A percentile compares a stretch with the other conserved stretches of the same genome.
Evolutionary conservation across 805 yeast genomes (phyloP).

Genomic region (Teunomyces barrocoloradensis): DNA sequence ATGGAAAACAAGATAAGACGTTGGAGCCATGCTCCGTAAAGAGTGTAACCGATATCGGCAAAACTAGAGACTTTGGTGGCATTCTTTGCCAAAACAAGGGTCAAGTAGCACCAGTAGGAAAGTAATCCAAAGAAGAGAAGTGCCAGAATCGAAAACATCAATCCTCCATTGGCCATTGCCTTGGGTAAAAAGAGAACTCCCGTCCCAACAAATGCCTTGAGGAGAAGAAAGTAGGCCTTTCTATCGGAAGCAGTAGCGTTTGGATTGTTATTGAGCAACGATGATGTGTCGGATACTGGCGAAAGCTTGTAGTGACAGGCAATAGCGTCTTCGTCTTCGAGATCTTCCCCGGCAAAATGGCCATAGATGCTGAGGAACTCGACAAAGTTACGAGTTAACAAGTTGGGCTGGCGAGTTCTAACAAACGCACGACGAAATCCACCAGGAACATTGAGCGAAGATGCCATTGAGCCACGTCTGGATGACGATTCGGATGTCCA

Average conservation of each 20-base stretch:
- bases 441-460: slow-evolving; percentile 73
- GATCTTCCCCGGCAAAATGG: slow-evolving; percentile 81
- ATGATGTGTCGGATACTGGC: slow-evolving; percentile 39
- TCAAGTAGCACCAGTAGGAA: slow-evolving; percentile 77
- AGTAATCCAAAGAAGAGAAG: slow-evolving; percentile 61
- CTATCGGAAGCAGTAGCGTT: slow-evolving; percentile 68
- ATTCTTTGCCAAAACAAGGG: slow-evolving; percentile 56
- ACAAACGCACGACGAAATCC: slow-evolving; percentile 77
- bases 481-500: slow-evolving; percentile 18
- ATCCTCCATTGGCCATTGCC: slow-evolving; percentile 73
- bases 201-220: slow-evolving; percentile 77
- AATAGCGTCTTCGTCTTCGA: slow-evolving; percentile 63
- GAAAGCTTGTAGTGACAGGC: slow-evolving; percentile 43
- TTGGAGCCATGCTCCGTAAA: slow-evolving; percentile 68
- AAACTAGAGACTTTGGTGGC: slow-evolving; percentile 68
- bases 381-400: slow-evolving; percentile 67
- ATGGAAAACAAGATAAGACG: slow-evolving; percentile 60
- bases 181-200: slow-evolving; percentile 70
- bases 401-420: slow-evolving; percentile 36
- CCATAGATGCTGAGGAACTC: slow-evolving; percentile 80
- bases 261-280: slow-evolving; percentile 15
- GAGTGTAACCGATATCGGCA: slow-evolving; percentile 66
- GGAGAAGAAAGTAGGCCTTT: slow-evolving; percentile 67
- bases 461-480: slow-evolving; percentile 63
- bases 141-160: slow-evolving; percentile 52